These are phyloP conservation scores for Ogataea nitratoaversa DNA, from an alignment of 805 yeast genomes.

Conservation along the genomic window DNA sequence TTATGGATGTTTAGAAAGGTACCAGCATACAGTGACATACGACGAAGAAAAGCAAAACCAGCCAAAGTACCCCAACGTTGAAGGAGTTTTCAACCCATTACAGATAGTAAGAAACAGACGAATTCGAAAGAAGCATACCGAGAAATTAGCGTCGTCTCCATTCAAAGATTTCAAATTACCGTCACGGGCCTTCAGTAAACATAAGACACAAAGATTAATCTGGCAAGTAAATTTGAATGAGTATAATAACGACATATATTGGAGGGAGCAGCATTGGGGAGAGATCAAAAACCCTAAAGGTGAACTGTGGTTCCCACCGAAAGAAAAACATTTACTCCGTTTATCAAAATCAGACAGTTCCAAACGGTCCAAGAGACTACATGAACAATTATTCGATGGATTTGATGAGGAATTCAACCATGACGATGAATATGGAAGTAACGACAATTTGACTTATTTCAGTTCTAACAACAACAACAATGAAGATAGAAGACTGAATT, in stretches of 20 bases:
- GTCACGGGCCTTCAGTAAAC: slow-evolving; percentile 55
- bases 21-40: slow-evolving; percentile 28
- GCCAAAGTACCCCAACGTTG: slow-evolving; percentile 44
- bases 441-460: neutral
- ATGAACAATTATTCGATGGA: slow-evolving; percentile 25
- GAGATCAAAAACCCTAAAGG: slow-evolving; percentile 45
- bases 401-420: slow-evolving; percentile 24
- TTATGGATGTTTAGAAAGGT: slow-evolving; percentile 44
- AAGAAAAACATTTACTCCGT: slow-evolving; percentile 2
- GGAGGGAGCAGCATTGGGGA: slow-evolving; percentile 55
- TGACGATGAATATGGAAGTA: slow-evolving; percentile 13
- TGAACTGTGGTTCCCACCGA: slow-evolving; percentile 46
- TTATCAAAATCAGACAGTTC: slow-evolving; percentile 4
- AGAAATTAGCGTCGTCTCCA: slow-evolving; percentile 40
- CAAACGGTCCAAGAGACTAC: slow-evolving; percentile 14
- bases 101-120: slow-evolving; percentile 75
- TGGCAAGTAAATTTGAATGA: slow-evolving; percentile 70
- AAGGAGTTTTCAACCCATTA: slow-evolving; percentile 74
- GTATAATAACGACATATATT: slow-evolving; percentile 48
- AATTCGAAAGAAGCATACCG: slow-evolving; percentile 48
- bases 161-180: slow-evolving; percentile 55
- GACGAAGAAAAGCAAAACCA: slow-evolving; percentile 13
- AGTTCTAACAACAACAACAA: neutral
- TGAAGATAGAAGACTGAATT: slow-evolving; percentile 15
- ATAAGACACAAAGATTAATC: slow-evolving; percentile 39